Percentiles rank a stretch among this genome's conserved stretches.
These are phyloP conservation scores for Nannochloropsis gaditana DNA, from an alignment of 108 stramenopile species.

Conservation along the genomic window DNA sequence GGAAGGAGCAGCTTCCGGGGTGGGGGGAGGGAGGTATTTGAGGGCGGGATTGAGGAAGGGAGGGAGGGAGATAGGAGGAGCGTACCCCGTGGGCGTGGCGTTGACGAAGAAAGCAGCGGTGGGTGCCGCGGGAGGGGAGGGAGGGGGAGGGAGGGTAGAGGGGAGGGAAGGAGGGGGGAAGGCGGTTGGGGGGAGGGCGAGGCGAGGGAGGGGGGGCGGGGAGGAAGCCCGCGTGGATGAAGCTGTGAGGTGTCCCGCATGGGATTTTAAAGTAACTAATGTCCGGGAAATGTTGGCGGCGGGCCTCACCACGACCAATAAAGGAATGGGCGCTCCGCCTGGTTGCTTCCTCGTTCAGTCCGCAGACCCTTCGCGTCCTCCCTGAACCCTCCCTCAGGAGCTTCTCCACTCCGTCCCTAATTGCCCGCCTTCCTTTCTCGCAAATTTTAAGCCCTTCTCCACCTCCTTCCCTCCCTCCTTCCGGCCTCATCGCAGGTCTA, in stretches of 20 bases:
- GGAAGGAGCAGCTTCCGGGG: background rate
- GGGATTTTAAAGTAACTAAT: too few species aligned
- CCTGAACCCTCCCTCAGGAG: too few species aligned
- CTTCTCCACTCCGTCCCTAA: too few species aligned
- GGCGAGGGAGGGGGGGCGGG: background rate
- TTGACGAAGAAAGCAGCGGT: background rate
- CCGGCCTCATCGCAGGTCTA: background rate
- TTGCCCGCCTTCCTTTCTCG: too few species aligned
- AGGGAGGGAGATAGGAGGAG: background rate
- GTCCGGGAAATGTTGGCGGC: too few species aligned
- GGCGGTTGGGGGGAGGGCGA: background rate
- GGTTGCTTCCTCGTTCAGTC: too few species aligned
- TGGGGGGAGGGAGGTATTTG: background rate
- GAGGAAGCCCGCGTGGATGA: background rate
- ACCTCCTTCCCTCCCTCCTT: background rate
- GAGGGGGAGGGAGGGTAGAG: background rate
- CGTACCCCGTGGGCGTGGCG: background rate
- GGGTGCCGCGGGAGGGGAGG: background rate
- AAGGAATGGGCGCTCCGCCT: too few species aligned
- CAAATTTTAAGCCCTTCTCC: too few species aligned
- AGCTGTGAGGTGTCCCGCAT: background rate
- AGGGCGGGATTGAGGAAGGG: constrained; percentile 2
- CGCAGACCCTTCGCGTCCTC: too few species aligned
- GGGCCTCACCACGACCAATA: too few species aligned
- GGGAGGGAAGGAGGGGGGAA: background rate